These are phyloP conservation scores for Tuber calosporum DNA, from an alignment of 495 filamentous ascomycete genomes.

Conservation along the genomic window DNA sequence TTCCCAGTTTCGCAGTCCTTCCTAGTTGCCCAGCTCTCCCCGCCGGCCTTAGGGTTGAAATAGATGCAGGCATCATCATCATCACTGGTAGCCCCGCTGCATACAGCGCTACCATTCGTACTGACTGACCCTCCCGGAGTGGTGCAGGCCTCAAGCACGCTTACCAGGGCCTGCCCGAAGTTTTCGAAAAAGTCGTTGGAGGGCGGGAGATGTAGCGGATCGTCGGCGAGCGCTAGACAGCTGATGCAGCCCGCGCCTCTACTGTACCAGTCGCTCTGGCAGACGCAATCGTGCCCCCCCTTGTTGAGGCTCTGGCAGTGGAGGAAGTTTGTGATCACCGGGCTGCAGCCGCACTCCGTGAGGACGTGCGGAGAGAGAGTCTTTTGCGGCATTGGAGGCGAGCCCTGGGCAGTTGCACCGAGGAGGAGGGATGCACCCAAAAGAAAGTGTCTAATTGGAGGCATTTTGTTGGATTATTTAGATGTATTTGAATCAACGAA, in stretches of 20 bases:
- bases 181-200: constrained; percentile 3
- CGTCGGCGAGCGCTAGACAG: constrained; percentile 6
- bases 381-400: constrained; percentile 7
- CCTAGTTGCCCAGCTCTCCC: not conserved
- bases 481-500: not conserved
- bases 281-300: constrained; percentile 2
- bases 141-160: constrained; percentile 10
- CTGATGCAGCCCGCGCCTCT: not conserved
- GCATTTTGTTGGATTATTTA: not conserved
- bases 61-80: not conserved
- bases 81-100: not conserved
- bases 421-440: not conserved
- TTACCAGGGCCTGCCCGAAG: not conserved
- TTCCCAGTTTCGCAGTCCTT: not conserved
- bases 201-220: not conserved
- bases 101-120: not conserved
- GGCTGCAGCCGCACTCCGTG: constrained; percentile 8
- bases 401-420: not conserved
- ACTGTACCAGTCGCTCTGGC: constrained; percentile 11
- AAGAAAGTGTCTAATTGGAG: not conserved
- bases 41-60: not conserved
- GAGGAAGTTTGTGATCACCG: not conserved
- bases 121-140: not conserved
- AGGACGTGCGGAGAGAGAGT: constrained; percentile 9
- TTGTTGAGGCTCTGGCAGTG: not conserved